Conservation (phyloP, 1,284 basidiomycete genomes). For the Cryptococcus sp. region DNA sequence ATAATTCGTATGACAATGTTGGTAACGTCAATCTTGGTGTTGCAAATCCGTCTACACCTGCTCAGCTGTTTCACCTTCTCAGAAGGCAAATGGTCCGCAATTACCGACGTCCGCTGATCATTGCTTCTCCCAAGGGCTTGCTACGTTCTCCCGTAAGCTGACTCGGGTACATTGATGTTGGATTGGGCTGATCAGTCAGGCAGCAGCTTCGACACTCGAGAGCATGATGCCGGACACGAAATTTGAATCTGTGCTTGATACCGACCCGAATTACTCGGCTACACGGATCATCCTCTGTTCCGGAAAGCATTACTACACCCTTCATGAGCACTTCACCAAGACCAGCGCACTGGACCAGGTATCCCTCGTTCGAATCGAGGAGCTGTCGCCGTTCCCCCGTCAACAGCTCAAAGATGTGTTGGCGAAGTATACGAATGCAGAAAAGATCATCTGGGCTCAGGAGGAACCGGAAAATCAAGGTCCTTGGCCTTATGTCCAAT, state of each 20-base stretch:
- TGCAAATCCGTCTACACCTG: slow-evolving; percentile 77
- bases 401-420: slow-evolving; percentile 54
- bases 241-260: slow-evolving; percentile 69
- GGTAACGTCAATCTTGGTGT: slow-evolving; percentile 66
- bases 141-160: slow-evolving; percentile 67
- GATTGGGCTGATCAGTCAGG: slow-evolving; percentile 50
- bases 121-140: slow-evolving; percentile 77
- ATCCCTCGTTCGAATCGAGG: slow-evolving; percentile 72
- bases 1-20: not conserved
- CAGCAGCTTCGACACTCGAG: slow-evolving; percentile 63
- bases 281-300: slow-evolving; percentile 52
- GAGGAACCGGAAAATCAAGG: slow-evolving; percentile 87
- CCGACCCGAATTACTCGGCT: slow-evolving; percentile 46
- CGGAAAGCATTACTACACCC: slow-evolving; percentile 84
- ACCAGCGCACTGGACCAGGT: slow-evolving; percentile 49
- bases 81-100: slow-evolving; percentile 76
- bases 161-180: not conserved
- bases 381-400: slow-evolving; percentile 81
- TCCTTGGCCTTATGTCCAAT: slow-evolving; percentile 63
- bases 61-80: slow-evolving; percentile 84
- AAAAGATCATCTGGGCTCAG: slow-evolving; percentile 64
- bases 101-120: slow-evolving; percentile 75
- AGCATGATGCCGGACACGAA: slow-evolving; percentile 61
- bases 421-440: slow-evolving; percentile 48
- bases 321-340: slow-evolving; percentile 62